Base-by-base conservation (phyloP, 495 filamentous ascomycete species). In the Amniculicola lignicola region DNA sequence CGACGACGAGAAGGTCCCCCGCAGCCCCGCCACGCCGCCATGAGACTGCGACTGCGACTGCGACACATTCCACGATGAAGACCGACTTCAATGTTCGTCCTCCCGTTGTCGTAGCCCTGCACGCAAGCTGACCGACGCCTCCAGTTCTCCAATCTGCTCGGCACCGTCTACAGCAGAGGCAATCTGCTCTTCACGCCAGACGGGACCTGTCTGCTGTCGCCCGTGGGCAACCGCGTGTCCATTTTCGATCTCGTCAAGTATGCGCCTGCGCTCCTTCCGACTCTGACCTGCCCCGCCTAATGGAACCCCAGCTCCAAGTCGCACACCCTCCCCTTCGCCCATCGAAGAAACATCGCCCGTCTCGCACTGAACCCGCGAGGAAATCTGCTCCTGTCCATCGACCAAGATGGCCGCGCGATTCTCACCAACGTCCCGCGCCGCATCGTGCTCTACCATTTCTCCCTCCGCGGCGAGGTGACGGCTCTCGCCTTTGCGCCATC, bases 191-290 rank as follows among this genome's bases (percentile, higher is more conserved):
- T 96, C 77, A 94, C 88, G 64, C 92, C 90, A 61, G 93, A 98
- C 82, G 93, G 93, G 61, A 92, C 87, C 61, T 90, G 88, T 72
- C 79, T 98, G 39, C 85, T 93, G 58, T 97, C 94, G n/a, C 93
- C 93, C 21, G 94, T 98, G 50, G 93, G 93, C 65, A 98, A 97
- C 74, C 77, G 89, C 66, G 89, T 98, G 44, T 88, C 93, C 1
- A 87, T 96, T 43, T 98, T 98, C 71, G 91, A 98, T 67, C 77
- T 98, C 16, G 85, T 96, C 52, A 90, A 96, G 91, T 96, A 80
- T 61, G 16, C 38, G 29, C n/a, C 29, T 33, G 29, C 29, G n/a
- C n/a, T 33, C 9, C 7, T 33, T 33, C n/a, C 9, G 29, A 33
- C 29, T 9, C 29, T 33, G 29, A 33, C 29, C 29, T 33, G 29